These are phyloP conservation scores for Phytophthora sp. DNA, from an alignment of 352 stramenopile genomes.

Conservation along the genomic window DNA sequence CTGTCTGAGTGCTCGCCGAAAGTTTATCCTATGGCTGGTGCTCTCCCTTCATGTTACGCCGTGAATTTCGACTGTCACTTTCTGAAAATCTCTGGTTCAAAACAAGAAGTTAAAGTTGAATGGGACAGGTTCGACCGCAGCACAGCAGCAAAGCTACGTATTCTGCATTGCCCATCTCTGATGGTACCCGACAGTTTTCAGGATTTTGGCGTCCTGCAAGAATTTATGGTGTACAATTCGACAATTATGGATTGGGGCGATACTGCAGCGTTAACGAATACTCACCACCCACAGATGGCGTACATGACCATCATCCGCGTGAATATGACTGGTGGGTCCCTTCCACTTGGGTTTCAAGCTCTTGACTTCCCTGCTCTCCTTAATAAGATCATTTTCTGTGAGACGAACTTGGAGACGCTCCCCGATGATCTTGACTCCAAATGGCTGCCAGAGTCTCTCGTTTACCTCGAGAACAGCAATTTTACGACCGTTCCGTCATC, in stretches of 20 bases:
- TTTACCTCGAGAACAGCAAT: slow-evolving; percentile 21
- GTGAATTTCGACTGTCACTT: slow-evolving; percentile 42
- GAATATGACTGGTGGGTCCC: slow-evolving; percentile 30
- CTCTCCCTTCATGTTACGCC: slow-evolving; percentile 36
- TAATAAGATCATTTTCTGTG: slow-evolving; percentile 34
- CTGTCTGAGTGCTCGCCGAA: slow-evolving; percentile 24
- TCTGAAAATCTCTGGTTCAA: slow-evolving; percentile 13
- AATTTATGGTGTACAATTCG: slow-evolving; percentile 44
- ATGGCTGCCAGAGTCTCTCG: slow-evolving; percentile 19
- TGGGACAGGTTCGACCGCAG: slow-evolving; percentile 30
- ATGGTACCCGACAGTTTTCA: slow-evolving; percentile 40
- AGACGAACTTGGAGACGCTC: slow-evolving; percentile 40
- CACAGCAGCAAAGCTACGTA: slow-evolving; percentile 31
- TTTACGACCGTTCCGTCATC: slow-evolving; percentile 5
- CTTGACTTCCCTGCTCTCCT: slow-evolving; percentile 37
- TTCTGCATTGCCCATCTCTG: slow-evolving; percentile 39
- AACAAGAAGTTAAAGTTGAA: slow-evolving; percentile 14
- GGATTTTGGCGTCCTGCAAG: slow-evolving; percentile 39
- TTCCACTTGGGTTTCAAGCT: slow-evolving; percentile 42
- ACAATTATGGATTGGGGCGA: slow-evolving; percentile 36
- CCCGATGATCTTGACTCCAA: slow-evolving; percentile 39
- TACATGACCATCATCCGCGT: slow-evolving; percentile 39
- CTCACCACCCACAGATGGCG: slow-evolving; percentile 32
- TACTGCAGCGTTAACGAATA: slow-evolving; percentile 31
- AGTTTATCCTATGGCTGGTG: slow-evolving; percentile 38